Conservation (phyloP, 139 green algal species). For the Chlamydomonas urium region DNA sequence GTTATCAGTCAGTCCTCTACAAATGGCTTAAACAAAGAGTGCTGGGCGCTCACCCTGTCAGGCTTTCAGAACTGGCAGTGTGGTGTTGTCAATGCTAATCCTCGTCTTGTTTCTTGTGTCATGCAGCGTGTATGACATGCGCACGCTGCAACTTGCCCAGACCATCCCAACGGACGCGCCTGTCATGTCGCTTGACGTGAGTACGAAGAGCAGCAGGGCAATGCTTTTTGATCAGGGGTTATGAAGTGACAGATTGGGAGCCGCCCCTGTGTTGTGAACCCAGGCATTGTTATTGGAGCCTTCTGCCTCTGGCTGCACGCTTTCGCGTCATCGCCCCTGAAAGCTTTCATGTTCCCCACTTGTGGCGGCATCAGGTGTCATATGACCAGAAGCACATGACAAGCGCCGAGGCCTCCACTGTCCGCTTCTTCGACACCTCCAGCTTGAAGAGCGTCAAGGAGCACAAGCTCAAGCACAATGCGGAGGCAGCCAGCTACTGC, state of each 20-base stretch:
- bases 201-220: no score
- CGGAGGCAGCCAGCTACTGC: constrained; percentile 81
- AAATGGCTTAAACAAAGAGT: no score
- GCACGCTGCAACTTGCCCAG: constrained; percentile 50
- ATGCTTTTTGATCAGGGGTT: no score
- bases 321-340: no score
- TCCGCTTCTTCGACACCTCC: constrained; percentile 73
- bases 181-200: constrained; percentile 81
- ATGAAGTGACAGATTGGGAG: no score
- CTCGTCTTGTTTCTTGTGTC: constrained; percentile 12
- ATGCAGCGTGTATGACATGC: constrained; percentile 81
- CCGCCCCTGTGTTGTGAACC: no score
- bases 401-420: constrained; percentile 69
- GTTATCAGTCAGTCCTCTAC: no score
- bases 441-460: constrained; percentile 48
- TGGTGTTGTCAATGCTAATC: neutral
- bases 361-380: constrained; percentile 52
- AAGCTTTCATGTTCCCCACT: no score
- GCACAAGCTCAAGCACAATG: constrained; percentile 43
- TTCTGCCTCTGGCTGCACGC: no score
- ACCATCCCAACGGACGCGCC: constrained; percentile 62
- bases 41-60: no score
- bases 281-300: no score
- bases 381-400: constrained; percentile 70
- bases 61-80: no score